Conservation (phyloP, 2,329 filamentous ascomycete genomes). For the Ampelomyces quisqualis region DNA sequence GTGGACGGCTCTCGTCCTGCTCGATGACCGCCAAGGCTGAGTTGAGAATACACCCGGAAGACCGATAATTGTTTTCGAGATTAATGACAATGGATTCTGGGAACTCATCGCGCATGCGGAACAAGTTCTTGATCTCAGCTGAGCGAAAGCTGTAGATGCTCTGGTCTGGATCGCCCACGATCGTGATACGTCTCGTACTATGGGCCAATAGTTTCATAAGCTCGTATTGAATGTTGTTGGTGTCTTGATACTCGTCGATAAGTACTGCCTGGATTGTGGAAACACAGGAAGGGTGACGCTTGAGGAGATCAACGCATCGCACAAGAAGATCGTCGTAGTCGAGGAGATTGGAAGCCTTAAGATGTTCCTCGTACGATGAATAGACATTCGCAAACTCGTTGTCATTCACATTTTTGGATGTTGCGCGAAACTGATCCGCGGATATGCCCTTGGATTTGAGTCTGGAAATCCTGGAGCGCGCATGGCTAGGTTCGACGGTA, state of each 20-base stretch:
- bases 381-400: slow-evolving; percentile 69
- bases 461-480: slow-evolving; percentile 71
- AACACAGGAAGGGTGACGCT: slow-evolving; percentile 73
- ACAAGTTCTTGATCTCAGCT: slow-evolving; percentile 86
- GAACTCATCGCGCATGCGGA: slow-evolving; percentile 73
- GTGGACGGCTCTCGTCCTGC: slow-evolving; percentile 77
- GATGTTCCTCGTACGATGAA: slow-evolving; percentile 72
- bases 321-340: slow-evolving; percentile 94
- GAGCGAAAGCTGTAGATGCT: slow-evolving; percentile 97
- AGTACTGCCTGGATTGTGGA: slow-evolving; percentile 87
- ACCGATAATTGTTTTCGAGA: slow-evolving; percentile 92
- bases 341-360: slow-evolving; percentile 75
- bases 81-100: slow-evolving; percentile 78
- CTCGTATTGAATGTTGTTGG: slow-evolving; percentile 91
- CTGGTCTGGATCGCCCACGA: slow-evolving; percentile 95
- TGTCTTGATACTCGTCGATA: slow-evolving; percentile 98
- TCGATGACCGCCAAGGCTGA: slow-evolving; percentile 84
- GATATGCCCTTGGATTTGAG: slow-evolving; percentile 60
- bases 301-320: slow-evolving; percentile 76
- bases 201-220: slow-evolving; percentile 87
- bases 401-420: slow-evolving; percentile 52
- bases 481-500: slow-evolving; percentile 67
- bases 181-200: slow-evolving; percentile 72
- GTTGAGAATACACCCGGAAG: slow-evolving; percentile 78
- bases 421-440: slow-evolving; percentile 47